phyloP scores from a whole-genome alignment of 2,329 filamentous ascomycete genomes.

The Botrytis hyacinthi region DNA sequence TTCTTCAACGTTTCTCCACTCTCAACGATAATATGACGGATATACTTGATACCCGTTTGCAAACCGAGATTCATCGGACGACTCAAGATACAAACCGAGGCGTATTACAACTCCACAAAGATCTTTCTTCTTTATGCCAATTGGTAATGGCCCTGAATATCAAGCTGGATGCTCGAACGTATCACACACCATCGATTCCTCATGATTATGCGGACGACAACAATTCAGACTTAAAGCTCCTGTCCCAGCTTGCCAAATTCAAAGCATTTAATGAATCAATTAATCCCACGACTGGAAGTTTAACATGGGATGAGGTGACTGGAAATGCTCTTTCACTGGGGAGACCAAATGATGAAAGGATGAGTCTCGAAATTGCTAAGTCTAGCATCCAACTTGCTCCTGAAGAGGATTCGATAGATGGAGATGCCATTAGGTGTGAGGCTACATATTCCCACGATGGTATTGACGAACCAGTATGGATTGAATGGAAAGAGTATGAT shows the following conservation, averaged over 20 bases:
- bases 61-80: conserved; percentile 48
- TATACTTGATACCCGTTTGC: conserved; percentile 47
- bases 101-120: conserved; percentile 48
- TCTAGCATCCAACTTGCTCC: conserved; percentile 23
- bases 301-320: conserved; percentile 41
- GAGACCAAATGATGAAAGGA: conserved; percentile 26
- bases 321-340: conserved; percentile 44
- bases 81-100: conserved; percentile 50
- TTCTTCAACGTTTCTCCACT: conserved; percentile 45
- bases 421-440: conserved; percentile 40
- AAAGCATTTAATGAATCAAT: conserved; percentile 52
- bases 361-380: conserved; percentile 23
- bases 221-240: conserved; percentile 42
- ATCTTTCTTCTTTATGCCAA: conserved; percentile 46
- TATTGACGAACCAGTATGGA: conserved; percentile 44
- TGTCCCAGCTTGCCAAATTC: conserved; percentile 49
- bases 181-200: conserved; percentile 18
- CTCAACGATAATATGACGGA: conserved; percentile 51
- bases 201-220: conserved; percentile 38
- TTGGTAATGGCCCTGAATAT: conserved; percentile 48
- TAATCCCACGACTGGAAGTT: conserved; percentile 37
- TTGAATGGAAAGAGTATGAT: conserved; percentile 53
- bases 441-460: conserved; percentile 42
- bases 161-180: conserved; percentile 41
- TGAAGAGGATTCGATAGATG: conserved; percentile 3